Evolutionary conservation across 805 yeast species (phyloP).

Genomic region (Teunomyces funiuensis): DNA sequence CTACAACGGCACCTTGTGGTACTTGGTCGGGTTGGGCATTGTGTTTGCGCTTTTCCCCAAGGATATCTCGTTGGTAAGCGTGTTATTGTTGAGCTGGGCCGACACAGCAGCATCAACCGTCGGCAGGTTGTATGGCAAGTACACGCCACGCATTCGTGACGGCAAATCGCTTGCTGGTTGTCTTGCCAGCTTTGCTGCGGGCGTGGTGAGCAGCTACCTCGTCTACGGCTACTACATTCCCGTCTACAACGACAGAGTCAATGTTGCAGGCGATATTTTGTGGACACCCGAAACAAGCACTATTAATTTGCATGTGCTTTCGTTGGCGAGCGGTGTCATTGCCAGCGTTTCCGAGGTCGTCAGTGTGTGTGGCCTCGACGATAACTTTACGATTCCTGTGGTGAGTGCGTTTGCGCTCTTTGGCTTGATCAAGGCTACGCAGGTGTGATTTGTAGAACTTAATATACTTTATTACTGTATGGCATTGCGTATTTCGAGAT

Average conservation of each 20-base stretch:
- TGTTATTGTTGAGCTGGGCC: conserved; percentile 88
- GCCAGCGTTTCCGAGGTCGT: conserved; percentile 88
- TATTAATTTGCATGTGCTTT: conserved; percentile 51
- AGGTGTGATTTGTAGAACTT: conserved; percentile 1
- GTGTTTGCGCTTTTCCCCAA: conserved; percentile 72
- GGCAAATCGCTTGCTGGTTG: conserved; percentile 90
- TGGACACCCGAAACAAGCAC: conserved; percentile 66
- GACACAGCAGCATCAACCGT: conserved; percentile 96
- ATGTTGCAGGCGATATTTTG: conserved; percentile 54
- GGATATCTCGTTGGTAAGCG: conserved; percentile 76
- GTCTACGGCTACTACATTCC: conserved; percentile 79
- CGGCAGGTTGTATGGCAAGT: conserved; percentile 82
- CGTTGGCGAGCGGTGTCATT: conserved; percentile 69
- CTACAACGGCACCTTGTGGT: conserved; percentile 88
- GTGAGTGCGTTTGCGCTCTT: conserved; percentile 68
- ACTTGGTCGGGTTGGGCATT: conserved; percentile 71
- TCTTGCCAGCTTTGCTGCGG: conserved; percentile 77
- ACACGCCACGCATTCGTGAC: conserved; percentile 73
- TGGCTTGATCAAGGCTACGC: conserved; percentile 37
- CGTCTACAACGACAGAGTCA: conserved; percentile 46
- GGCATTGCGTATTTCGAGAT: conserved; percentile 13
- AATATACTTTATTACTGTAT: not conserved
- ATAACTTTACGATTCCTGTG: conserved; percentile 92
- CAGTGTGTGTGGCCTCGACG: conserved; percentile 76
- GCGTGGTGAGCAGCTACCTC: conserved; percentile 61